Base-by-base conservation (phyloP, 805 yeast genomes). In the Hanseniaspora valbyensis region DNA sequence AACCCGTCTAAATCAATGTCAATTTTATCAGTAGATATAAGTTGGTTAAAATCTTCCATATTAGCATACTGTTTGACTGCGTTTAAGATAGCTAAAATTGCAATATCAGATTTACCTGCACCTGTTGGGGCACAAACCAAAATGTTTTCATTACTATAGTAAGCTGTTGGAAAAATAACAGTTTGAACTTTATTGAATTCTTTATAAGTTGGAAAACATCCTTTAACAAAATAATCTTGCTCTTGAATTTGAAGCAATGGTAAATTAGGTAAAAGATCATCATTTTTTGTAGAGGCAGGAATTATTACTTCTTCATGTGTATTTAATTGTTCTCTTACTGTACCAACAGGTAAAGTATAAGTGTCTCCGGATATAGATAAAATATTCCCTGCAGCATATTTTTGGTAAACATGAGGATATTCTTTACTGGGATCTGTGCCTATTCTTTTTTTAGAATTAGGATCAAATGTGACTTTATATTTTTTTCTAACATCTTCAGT, bases 41-140 rank as follows among this genome's bases (percentile, higher is more conserved):
- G 4, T 13, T 24, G 5, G 4, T 68, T 74, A 1, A 73, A 68
- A 50, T 77, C 77, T 38, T 46, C 44, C 4, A 25, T n/a, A 0
- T 77, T 73, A 0, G 80, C 73, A 61, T 74, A 81, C 60, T 85
- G 94, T 32, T 79, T 76, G 13, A 90, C 80, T 0, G 92, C 77
- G 59, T 83, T 90, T 48, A 89, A 68, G 54, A 89, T 79, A 0
- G 96, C 71, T 34, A 89, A 68, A 53, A 89, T 66, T 0, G 96
- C 96, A 25, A 89, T 90, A 64, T 89, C 96, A 0, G 96, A 89
- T 62, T 89, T 89, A 75, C 96, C 96, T 5, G 96, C 95, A 73
- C 96, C 96, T 0, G 96, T 89, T 1, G 96, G 96, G 0, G 96
- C 96, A 77, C 96, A 89, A 4, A 89, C 87, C 45, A 89, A 69